Conservation (phyloP, 345 rosid genomes). For the Syzygium oleosum region DNA sequence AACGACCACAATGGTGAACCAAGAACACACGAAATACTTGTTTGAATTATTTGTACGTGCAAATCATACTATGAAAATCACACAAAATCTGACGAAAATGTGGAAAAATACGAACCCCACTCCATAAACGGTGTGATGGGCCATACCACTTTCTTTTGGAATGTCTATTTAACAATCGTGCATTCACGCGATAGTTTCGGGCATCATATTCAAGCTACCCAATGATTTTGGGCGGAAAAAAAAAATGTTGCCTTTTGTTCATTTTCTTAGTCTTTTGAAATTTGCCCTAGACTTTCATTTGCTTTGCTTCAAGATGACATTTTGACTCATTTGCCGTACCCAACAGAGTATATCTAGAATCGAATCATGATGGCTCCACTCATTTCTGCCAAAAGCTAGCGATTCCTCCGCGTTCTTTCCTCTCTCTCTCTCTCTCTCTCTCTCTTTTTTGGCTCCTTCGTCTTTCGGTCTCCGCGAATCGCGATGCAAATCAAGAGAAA, state of each 20-base stretch:
- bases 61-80: not conserved
- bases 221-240: not conserved
- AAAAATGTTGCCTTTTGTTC: not conserved
- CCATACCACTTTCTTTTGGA: rapidly evolving
- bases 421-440: not conserved
- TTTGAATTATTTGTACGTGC: not conserved
- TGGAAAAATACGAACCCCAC: not conserved
- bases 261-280: not conserved
- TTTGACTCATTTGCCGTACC: not conserved
- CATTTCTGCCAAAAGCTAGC: not conserved
- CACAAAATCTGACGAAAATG: not conserved
- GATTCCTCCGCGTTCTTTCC: not conserved
- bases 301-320: not conserved
- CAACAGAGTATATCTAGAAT: not conserved
- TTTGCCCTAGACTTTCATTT: not conserved
- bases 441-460: not conserved
- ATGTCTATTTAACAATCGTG: not conserved
- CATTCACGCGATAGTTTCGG: not conserved
- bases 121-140: not conserved
- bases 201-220: not conserved
- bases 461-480: not conserved
- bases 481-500: not conserved
- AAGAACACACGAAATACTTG: not conserved
- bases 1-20: not conserved
- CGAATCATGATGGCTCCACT: not conserved